Conservation (phyloP, 768 basidiomycete species). For the Phlebiopsis gigantea region DNA sequence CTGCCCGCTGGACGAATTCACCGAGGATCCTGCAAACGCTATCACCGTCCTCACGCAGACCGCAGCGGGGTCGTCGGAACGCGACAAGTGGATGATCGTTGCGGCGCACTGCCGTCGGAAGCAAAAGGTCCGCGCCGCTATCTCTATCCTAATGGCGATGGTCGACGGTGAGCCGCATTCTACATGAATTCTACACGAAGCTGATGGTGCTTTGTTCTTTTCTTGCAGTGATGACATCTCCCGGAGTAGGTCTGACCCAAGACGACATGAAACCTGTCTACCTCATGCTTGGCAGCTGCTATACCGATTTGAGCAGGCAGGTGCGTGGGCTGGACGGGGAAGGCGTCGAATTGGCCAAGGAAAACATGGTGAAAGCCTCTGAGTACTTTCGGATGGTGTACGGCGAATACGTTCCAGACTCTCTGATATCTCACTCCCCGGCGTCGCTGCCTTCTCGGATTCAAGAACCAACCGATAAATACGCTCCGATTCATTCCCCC, state of each 20-base stretch:
- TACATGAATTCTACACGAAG: background rate
- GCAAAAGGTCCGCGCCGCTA: conserved; percentile 41
- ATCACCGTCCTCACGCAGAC: conserved; percentile 42
- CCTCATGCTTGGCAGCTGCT: conserved; percentile 50
- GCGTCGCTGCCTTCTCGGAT: background rate
- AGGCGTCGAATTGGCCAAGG: conserved; percentile 24
- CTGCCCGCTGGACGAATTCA: conserved; percentile 38
- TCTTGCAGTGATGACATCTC: conserved; percentile 34
- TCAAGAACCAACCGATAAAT: background rate
- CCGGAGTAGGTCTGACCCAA: conserved; percentile 27
- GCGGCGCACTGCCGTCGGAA: conserved; percentile 47
- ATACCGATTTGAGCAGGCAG: conserved; percentile 40
- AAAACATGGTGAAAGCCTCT: conserved; percentile 36
- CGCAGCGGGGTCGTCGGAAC: conserved; percentile 29
- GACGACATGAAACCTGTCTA: conserved; percentile 43
- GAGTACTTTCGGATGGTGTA: conserved; percentile 47
- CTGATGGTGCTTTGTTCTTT: background rate
- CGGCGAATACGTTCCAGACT: conserved; percentile 22
- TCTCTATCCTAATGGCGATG: conserved; percentile 39
- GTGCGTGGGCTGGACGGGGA: conserved; percentile 19
- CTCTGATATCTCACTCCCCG: background rate
- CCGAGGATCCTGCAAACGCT: conserved; percentile 38
- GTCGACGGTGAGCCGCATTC: conserved; percentile 35
- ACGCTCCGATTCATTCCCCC: background rate
- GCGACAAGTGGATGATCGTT: conserved; percentile 52